Conservation (phyloP, 345 rosid species). For the Citrus cavaleriei region DNA sequence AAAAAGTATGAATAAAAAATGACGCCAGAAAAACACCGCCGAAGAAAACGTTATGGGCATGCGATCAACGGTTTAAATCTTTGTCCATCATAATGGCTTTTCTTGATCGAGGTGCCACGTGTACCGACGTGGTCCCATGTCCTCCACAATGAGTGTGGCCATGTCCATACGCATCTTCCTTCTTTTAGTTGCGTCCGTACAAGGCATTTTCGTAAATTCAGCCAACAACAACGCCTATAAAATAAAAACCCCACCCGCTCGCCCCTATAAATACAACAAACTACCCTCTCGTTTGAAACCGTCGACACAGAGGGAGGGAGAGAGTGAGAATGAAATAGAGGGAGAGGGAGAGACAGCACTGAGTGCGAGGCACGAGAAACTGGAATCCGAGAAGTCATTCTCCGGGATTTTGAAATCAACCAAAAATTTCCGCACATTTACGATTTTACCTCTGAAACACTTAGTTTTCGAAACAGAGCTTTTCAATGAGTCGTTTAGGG, state of each 20-base stretch:
- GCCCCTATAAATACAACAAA: slow-evolving; percentile 31
- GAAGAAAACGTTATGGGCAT: neutral
- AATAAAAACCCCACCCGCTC: neutral
- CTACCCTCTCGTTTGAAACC: neutral
- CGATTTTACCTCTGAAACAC: neutral
- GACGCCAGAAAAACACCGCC: neutral
- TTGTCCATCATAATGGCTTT: neutral
- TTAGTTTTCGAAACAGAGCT: neutral
- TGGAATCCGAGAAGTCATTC: neutral
- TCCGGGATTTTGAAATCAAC: slow-evolving; percentile 3
- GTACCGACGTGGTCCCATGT: neutral
- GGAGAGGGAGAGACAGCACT: too few species aligned
- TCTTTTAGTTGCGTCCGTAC: neutral
- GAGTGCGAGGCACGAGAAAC: neutral
- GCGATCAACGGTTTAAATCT: slow-evolving; percentile 4
- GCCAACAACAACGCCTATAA: slow-evolving; percentile 2
- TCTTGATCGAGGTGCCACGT: slow-evolving; percentile 21
- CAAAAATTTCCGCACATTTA: slow-evolving; percentile 24
- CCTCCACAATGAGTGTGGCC: neutral
- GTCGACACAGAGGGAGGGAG: slow-evolving; percentile 16
- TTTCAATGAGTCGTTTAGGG: slow-evolving; percentile 74
- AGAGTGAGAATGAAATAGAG: neutral
- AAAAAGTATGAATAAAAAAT: neutral
- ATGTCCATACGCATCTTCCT: too few species aligned
- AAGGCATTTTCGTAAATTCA: slow-evolving; percentile 32